Evolutionary conservation across 257 asterid species (phyloP).

Genomic region (Ballota nigra): DNA sequence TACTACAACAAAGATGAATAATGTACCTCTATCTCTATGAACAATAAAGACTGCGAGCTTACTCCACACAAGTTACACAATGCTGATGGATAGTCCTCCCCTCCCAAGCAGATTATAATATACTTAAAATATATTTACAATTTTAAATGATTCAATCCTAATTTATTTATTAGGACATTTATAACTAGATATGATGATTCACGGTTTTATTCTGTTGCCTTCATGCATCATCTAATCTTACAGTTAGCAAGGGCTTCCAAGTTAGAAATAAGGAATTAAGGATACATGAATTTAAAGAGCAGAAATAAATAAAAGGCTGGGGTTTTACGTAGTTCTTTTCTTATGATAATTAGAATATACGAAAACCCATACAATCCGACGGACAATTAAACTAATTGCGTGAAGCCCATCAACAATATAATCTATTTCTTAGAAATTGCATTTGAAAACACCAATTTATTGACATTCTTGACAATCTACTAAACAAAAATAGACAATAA

Average conservation of each 20-base stretch:
- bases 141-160: neutral
- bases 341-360: neutral
- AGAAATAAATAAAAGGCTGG: neutral
- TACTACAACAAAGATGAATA: neutral
- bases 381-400: neutral
- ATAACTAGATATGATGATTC: neutral
- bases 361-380: neutral
- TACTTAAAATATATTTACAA: neutral
- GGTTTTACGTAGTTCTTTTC: neutral
- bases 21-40: neutral
- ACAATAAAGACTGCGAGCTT: neutral
- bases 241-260: conserved; percentile 1
- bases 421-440: neutral
- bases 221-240: neutral
- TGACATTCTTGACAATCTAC: neutral
- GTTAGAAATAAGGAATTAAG: neutral
- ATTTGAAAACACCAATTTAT: neutral
- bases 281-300: neutral
- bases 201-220: neutral
- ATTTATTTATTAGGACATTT: neutral
- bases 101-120: conserved; percentile 2
- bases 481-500: neutral
- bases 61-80: conserved; percentile 14
- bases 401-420: neutral
- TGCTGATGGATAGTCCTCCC: neutral